phyloP scores from a whole-genome alignment of 345 rosid species.

The Barbarea vulgaris region DNA sequence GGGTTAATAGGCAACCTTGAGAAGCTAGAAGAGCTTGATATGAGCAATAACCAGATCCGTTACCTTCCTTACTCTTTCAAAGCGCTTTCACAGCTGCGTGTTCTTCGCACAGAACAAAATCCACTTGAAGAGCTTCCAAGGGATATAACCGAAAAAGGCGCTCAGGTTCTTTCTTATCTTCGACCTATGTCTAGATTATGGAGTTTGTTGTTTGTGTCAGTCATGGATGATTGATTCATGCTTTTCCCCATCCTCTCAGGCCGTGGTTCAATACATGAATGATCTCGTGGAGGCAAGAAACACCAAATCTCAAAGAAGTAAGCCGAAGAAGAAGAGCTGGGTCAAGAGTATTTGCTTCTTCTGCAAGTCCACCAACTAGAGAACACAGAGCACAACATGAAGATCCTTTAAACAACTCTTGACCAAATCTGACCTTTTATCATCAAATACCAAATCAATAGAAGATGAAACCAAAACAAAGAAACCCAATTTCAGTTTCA shows the following conservation, averaged over 20 bases:
- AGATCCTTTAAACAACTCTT: conserved; percentile 50
- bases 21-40: conserved; percentile 89
- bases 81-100: conserved; percentile 66
- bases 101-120: conserved; percentile 69
- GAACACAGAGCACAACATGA: conserved; percentile 59
- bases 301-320: conserved; percentile 52
- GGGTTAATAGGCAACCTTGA: conserved; percentile 94
- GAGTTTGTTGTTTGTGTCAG: neutral
- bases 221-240: conserved; percentile 18
- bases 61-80: conserved; percentile 85
- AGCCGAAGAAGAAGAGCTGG: conserved; percentile 84
- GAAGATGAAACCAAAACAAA: neutral
- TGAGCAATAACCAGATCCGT: conserved; percentile 95
- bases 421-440: conserved; percentile 12
- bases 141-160: conserved; percentile 74
- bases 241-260: conserved; percentile 48
- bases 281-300: conserved; percentile 69
- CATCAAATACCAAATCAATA: neutral
- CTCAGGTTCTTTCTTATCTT: conserved; percentile 61
- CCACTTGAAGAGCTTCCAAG: conserved; percentile 93
- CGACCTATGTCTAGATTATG: neutral
- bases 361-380: conserved; percentile 74
- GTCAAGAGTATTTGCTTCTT: conserved; percentile 69
- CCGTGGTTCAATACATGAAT: conserved; percentile 84
- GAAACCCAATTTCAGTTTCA: neutral